Conservation (phyloP, 2,329 filamentous ascomycete genomes). For the Colletotrichum caudatum region DNA sequence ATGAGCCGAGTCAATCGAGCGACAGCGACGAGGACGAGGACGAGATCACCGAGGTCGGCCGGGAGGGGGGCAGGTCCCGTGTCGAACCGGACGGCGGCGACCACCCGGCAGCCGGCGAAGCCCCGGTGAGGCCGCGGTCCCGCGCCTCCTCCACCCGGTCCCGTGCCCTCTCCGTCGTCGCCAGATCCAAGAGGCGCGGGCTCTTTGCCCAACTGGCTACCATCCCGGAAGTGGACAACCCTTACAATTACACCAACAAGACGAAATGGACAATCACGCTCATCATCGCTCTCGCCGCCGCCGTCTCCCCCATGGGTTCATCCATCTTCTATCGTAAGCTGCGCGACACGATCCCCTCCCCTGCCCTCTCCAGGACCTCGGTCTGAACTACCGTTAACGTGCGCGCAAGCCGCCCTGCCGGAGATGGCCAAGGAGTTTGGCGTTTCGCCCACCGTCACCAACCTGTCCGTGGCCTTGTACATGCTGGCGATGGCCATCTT, state of each 20-base stretch:
- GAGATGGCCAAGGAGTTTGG: conserved; percentile 73
- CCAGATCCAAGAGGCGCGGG: conserved; percentile 70
- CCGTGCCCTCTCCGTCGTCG: conserved; percentile 54
- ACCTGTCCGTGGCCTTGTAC: conserved; percentile 82
- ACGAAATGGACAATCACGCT: conserved; percentile 90
- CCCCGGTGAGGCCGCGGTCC: conserved; percentile 46
- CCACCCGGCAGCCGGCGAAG: conserved; percentile 26
- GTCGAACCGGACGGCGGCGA: conserved; percentile 12
- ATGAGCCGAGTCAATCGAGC: conserved; percentile 32
- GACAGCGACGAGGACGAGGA: conserved; percentile 28
- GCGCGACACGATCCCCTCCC: not conserved
- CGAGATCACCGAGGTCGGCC: conserved; percentile 30
- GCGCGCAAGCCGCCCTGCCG: conserved; percentile 71
- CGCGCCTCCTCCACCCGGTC: conserved; percentile 56
- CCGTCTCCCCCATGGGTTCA: conserved; percentile 85
- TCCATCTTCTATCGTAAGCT: conserved; percentile 83
- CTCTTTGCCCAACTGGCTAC: conserved; percentile 77
- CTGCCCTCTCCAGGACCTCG: not conserved
- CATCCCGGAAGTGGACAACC: conserved; percentile 82
- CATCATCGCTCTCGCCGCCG: conserved; percentile 80
- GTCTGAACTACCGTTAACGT: conserved; percentile 32
- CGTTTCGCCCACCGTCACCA: conserved; percentile 74
- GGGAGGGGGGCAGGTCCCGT: conserved; percentile 25
- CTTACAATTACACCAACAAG: conserved; percentile 76
- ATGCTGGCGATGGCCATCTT: conserved; percentile 88